Evolutionary conservation across 768 basidiomycete genomes (phyloP).

Genomic region (Russula griseocarnosa): DNA sequence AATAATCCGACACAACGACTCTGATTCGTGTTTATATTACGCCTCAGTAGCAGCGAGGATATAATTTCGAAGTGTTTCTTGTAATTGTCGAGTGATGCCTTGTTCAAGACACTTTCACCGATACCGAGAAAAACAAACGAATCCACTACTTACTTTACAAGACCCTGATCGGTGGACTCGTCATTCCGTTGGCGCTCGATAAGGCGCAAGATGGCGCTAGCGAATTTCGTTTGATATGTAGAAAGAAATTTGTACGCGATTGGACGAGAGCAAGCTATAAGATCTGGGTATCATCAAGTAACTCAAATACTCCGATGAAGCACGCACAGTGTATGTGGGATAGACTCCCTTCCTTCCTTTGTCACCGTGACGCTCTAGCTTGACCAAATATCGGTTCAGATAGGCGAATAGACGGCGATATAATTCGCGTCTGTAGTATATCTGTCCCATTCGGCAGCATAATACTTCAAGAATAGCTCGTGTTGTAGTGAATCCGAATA

Average conservation of each 20-base stretch:
- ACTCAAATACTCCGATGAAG: background rate
- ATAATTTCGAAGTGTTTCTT: slow-evolving; percentile 78
- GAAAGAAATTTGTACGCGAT: slow-evolving; percentile 91
- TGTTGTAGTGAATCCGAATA: slow-evolving; percentile 76
- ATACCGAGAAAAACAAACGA: slow-evolving; percentile 93
- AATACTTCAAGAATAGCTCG: slow-evolving; percentile 84
- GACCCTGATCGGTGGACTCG: slow-evolving; percentile 85
- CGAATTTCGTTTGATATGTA: slow-evolving; percentile 79
- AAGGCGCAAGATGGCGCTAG: slow-evolving; percentile 79
- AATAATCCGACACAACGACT: slow-evolving; percentile 88
- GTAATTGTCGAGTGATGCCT: slow-evolving; percentile 91
- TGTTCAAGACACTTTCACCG: slow-evolving; percentile 88
- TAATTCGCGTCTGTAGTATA: slow-evolving; percentile 98
- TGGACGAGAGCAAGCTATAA: slow-evolving; percentile 85
- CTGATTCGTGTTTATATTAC: slow-evolving; percentile 90
- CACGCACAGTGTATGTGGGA: slow-evolving; percentile 86
- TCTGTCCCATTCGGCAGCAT: slow-evolving; percentile 89
- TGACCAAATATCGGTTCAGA: slow-evolving; percentile 98
- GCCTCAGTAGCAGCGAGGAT: slow-evolving; percentile 81
- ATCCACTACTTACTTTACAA: slow-evolving; percentile 92
- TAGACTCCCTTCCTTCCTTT: slow-evolving; percentile 95
- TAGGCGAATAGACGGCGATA: slow-evolving; percentile 96
- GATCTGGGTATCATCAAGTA: slow-evolving; percentile 14
- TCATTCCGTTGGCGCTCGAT: slow-evolving; percentile 95
- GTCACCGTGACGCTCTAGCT: slow-evolving; percentile 91